These are phyloP conservation scores for Pelargonium myrrhifolium DNA, from an alignment of 441 rosid species.

Conservation along the genomic window DNA sequence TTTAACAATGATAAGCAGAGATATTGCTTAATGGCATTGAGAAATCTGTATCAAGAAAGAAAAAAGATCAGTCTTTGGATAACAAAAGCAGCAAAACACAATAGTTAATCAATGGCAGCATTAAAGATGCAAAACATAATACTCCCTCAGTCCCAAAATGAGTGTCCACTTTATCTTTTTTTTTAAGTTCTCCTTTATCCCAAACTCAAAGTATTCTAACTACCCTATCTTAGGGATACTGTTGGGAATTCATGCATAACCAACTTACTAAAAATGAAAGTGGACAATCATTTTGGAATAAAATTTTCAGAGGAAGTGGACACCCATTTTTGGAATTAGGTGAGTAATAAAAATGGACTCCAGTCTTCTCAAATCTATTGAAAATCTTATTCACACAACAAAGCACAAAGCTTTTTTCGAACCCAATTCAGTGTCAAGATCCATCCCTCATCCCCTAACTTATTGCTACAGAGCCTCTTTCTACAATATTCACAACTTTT, in stretches of 20 bases:
- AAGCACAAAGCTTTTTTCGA: neutral
- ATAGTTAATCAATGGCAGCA: neutral
- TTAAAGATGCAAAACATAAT: neutral
- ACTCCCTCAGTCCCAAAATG: no score
- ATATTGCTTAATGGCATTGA: conserved; percentile 74
- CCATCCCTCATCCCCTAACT: neutral
- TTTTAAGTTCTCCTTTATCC: no score
- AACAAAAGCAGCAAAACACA: neutral
- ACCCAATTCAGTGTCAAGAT: neutral
- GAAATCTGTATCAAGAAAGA: conserved; percentile 56
- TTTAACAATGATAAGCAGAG: conserved; percentile 86
- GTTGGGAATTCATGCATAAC: no score
- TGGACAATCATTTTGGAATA: no score
- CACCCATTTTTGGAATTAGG: no score
- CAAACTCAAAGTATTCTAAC: no score
- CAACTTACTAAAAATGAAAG: no score
- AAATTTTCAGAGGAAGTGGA: no score
- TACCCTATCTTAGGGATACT: no score
- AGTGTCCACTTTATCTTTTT: no score
- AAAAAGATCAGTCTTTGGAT: conserved; percentile 3
- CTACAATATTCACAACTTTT: neutral
- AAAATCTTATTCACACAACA: neutral
- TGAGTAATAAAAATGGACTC: neutral
- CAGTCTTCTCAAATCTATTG: neutral
- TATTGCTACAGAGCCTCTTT: neutral